Base-by-base conservation (phyloP, 257 asterid species). In the Solanum bulbocastanum region DNA sequence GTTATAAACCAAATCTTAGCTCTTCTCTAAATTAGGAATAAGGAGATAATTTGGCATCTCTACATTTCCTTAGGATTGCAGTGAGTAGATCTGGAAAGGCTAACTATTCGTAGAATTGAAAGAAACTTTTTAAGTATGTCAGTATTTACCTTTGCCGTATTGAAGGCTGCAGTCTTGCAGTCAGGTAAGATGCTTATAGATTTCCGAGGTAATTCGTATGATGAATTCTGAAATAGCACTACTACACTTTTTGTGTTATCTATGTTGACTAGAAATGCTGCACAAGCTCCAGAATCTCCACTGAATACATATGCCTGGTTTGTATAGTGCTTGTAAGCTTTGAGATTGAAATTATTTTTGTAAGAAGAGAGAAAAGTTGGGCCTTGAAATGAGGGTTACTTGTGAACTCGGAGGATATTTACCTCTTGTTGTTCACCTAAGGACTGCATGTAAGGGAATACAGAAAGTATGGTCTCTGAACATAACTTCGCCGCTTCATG, bases 171-270 rank as follows among this genome's bases (percentile, higher is more conserved):
- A 5, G 65, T 91, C 84, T 84, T 90, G 94, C 99, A 95, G 82
- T 96, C 98, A 0, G 98, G 98, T 88, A 96, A 89, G 89, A 96
- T 94, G 94, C 98, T 94, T 87, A 96, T 95, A 73, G 99, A 96
- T 71, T 87, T 89, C 16, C 83, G 95, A 86, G 96, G 98, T 78
- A 96, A 92, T 49, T 87, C 84, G 49, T 90, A 94, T 4, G 92
- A 83, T 14, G 78, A 88, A 68, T 94, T 91, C 62, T 76, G 91
- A 87, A 96, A 96, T 27, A 88, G 92, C 58, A 95, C 94, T 25
- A 23, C 65, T 18, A 87, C 96, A 32, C 37, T 83, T 14, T 27
- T 72, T 62, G 3, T 68, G 9, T 35, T 83, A 86, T 93, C 94
- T 49, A 74, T 85, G 90, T 96, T 96, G 86, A 95, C 90, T 6